Base-by-base conservation (phyloP, 2,329 filamentous ascomycete genomes). In the Lecanicillium sp. region DNA sequence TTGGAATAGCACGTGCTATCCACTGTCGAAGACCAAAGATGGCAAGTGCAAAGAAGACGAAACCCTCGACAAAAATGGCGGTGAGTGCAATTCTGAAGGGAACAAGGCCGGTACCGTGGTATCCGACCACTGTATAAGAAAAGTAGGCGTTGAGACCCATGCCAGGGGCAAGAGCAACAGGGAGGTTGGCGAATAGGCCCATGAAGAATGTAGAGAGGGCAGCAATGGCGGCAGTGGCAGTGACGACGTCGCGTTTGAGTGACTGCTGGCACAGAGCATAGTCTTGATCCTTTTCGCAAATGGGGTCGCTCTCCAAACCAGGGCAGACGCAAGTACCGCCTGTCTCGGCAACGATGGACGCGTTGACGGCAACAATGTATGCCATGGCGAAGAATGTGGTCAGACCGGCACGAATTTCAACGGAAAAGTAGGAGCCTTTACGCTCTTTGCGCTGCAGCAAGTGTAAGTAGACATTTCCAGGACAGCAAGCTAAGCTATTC, bases 1-100 rank as follows among this genome's bases (percentile, higher is more conserved):
- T 73, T 2, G 87, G 87, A 45, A 94, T 87, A 31, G 83, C 80
- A 48, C 85, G 78, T 14, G 87, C 87, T 18, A 94, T 75, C 86
- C 86, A 94, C 57, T 94, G 87, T 12, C 87, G 81, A 64, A 94
- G 73, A 28, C 87, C 87, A 37, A 89, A 69, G 27, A 94, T 57
- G 2, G 87, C 87, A 29, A 94, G 71, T 2, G 67, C 83, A 36
- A 94, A 76, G 62, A 94, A 94, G 45, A 94, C 80, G 58, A 84
- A 85, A 28, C 87, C 87, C 59, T 94, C 87, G 12, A 92, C 81
- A 55, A 94, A 94, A 48, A 92, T 87, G 38, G 87, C 86, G 4
- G 86, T 92, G 28, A 94, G 64, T 25, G 87, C 87, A 30, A 89
- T 71, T 38, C 73, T 59, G 55, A 85, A 94, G 1, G 85, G 78